phyloP scores from a whole-genome alignment of 139 green algal genomes.

The Astrephomene gubernaculifera region DNA sequence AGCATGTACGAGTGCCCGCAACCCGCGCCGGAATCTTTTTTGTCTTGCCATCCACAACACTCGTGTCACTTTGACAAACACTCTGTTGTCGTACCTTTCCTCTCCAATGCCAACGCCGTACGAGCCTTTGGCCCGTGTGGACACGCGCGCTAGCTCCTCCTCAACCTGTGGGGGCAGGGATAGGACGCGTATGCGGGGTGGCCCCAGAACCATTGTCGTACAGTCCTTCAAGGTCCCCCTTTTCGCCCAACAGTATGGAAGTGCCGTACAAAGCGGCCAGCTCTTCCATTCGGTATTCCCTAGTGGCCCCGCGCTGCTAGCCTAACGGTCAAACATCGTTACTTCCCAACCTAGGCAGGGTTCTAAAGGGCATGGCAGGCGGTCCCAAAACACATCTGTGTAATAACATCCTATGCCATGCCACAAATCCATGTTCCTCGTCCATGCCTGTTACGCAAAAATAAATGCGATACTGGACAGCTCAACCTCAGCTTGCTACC shows the following conservation, averaged over 20 bases:
- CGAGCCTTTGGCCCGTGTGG: slow-evolving; percentile 62
- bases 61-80: no score
- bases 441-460: no score
- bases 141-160: slow-evolving; percentile 55
- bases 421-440: no score
- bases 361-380: no score
- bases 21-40: no score
- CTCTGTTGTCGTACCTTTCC: slow-evolving; percentile 71
- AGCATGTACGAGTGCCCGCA: no score
- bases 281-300: background rate
- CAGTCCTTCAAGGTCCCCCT: background rate
- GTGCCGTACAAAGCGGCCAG: background rate
- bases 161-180: background rate
- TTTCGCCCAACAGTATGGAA: background rate
- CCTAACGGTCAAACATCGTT: background rate
- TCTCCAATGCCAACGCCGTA: slow-evolving; percentile 74
- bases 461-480: no score
- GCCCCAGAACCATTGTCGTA: background rate
- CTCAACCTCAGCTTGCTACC: no score
- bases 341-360: background rate
- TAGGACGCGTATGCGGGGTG: background rate
- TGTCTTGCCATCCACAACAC: no score
- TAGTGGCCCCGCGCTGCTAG: background rate
- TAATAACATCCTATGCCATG: no score
- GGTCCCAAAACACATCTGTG: no score